These are phyloP conservation scores for Barnettozyma pratensis DNA, from an alignment of 805 yeast species.

Conservation along the genomic window DNA sequence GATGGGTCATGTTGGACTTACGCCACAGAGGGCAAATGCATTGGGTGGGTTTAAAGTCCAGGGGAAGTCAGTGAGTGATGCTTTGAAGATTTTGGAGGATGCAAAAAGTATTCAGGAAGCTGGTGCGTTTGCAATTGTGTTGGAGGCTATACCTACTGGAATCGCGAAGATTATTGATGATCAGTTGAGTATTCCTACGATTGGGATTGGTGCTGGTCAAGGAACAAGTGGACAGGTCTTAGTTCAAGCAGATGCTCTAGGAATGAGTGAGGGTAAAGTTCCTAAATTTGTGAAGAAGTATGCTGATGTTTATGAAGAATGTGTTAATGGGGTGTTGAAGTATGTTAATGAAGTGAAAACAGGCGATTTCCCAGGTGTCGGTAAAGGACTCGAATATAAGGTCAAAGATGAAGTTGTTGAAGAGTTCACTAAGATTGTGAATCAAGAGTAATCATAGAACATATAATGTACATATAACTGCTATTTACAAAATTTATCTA, in stretches of 20 bases:
- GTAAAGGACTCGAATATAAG: constrained; percentile 53
- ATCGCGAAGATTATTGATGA: constrained; percentile 63
- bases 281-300: constrained; percentile 79
- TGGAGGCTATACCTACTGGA: constrained; percentile 83
- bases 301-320: constrained; percentile 42
- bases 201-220: constrained; percentile 95
- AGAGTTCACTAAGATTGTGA: constrained; percentile 32
- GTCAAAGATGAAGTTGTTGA: constrained; percentile 60
- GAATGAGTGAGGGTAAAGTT: constrained; percentile 51
- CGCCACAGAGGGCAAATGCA: constrained; percentile 80
- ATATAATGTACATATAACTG: too few species aligned
- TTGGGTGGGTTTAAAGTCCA: constrained; percentile 88
- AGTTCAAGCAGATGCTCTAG: constrained; percentile 80
- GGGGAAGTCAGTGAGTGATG: constrained; percentile 54
- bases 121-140: constrained; percentile 69
- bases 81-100: constrained; percentile 54
- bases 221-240: constrained; percentile 83
- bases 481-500: too few species aligned
- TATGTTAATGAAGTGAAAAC: constrained; percentile 58
- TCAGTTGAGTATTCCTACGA: constrained; percentile 65
- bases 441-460: neutral
- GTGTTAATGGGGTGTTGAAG: constrained; percentile 43
- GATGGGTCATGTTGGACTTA: constrained; percentile 86
- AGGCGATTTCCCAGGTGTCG: constrained; percentile 54
- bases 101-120: constrained; percentile 66